Percentiles rank a stretch among this genome's conserved stretches.
phyloP scores from a whole-genome alignment of 495 filamentous ascomycete species.

The Neohortaea acidophila region DNA sequence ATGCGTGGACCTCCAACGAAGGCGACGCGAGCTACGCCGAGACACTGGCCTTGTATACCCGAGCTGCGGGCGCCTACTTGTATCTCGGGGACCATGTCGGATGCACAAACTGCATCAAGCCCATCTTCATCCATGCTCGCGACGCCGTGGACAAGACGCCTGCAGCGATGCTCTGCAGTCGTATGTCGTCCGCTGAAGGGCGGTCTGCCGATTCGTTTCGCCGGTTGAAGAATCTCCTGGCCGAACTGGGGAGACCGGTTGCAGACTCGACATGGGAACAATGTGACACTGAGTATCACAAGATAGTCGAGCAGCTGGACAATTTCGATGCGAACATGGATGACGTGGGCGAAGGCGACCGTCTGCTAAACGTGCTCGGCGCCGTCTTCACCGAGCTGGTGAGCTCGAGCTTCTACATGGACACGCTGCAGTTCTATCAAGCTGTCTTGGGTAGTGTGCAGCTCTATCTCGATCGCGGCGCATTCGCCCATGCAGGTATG shows the following conservation, averaged over 20 bases:
- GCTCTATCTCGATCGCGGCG: constrained; percentile 47
- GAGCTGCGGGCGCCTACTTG: constrained; percentile 67
- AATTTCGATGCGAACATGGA: constrained; percentile 15
- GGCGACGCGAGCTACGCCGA: constrained; percentile 69
- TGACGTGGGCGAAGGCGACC: neutral
- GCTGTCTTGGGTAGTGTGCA: constrained; percentile 56
- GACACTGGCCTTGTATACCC: constrained; percentile 55
- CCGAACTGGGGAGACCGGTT: constrained; percentile 49
- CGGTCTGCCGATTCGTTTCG: constrained; percentile 53
- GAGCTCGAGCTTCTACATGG: constrained; percentile 70
- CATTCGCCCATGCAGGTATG: constrained; percentile 59
- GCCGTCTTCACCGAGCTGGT: constrained; percentile 63
- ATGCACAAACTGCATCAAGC: constrained; percentile 47
- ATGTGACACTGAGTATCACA: constrained; percentile 57
- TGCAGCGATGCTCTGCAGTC: constrained; percentile 61
- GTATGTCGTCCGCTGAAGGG: constrained; percentile 57
- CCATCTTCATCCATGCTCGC: constrained; percentile 49
- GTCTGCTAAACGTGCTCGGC: constrained; percentile 32
- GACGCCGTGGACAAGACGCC: constrained; percentile 59
- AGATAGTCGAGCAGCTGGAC: constrained; percentile 39
- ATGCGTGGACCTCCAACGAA: constrained; percentile 55
- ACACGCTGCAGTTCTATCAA: constrained; percentile 60
- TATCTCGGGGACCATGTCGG: constrained; percentile 52
- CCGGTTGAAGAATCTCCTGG: constrained; percentile 50
- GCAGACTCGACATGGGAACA: constrained; percentile 52